Evolutionary conservation across 192 early-diverging fungal genomes (phyloP).

Genomic region (Podila minutissima): DNA sequence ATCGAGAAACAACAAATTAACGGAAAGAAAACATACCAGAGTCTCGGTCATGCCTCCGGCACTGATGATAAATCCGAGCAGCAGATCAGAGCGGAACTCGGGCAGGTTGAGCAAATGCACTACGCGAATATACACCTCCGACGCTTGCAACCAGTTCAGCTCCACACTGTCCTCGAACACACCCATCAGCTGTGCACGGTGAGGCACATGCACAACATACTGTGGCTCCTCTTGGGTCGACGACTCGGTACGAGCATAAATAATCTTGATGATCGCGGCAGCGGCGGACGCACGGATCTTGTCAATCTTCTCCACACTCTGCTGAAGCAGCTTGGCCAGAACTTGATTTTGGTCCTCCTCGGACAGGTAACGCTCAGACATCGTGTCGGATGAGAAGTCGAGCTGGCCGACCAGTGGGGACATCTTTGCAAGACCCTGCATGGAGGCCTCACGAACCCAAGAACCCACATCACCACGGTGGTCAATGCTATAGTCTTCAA

Average conservation of each 20-base stretch:
- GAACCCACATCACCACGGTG: slow-evolving; percentile 96
- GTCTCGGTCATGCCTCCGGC: slow-evolving; percentile 85
- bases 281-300: slow-evolving; percentile 81
- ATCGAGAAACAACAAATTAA: background rate
- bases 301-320: slow-evolving; percentile 95
- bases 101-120: slow-evolving; percentile 61
- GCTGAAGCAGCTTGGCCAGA: slow-evolving; percentile 67
- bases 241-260: slow-evolving; percentile 32
- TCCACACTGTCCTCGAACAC: slow-evolving; percentile 27
- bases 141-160: slow-evolving; percentile 70
- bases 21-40: slow-evolving; percentile 59
- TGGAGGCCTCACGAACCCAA: slow-evolving; percentile 83
- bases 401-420: slow-evolving; percentile 52
- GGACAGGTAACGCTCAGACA: slow-evolving; percentile 43
- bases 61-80: slow-evolving; percentile 77
- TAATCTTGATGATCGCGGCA: slow-evolving; percentile 58
- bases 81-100: slow-evolving; percentile 65
- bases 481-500: slow-evolving; percentile 89
- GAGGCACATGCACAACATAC: slow-evolving; percentile 20
- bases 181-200: slow-evolving; percentile 25
- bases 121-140: slow-evolving; percentile 72
- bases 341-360: slow-evolving; percentile 50
- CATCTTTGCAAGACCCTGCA: slow-evolving; percentile 65
- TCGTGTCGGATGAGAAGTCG: slow-evolving; percentile 20
- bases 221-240: slow-evolving; percentile 10